These are phyloP conservation scores for Acanthamoeba culbertsoni DNA, from an alignment of 208 protist genomes.

Conservation along the genomic window DNA sequence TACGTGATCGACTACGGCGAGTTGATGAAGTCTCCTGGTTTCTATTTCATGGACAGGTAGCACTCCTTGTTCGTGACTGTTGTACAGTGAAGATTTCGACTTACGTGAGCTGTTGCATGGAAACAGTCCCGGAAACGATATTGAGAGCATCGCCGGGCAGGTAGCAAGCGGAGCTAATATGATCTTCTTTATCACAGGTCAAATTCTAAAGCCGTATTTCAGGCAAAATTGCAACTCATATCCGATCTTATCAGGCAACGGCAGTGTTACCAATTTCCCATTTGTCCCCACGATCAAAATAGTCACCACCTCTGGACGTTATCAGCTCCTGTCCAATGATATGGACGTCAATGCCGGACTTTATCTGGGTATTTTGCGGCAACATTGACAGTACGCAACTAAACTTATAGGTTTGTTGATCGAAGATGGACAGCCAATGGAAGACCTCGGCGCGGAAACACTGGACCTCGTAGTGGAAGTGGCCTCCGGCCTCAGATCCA, in stretches of 20 bases:
- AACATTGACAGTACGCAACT: background rate
- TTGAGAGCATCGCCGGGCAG: constrained; percentile 76
- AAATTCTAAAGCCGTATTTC: too few relatives aligned
- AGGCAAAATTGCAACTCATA: too few relatives aligned
- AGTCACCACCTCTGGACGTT: constrained; percentile 65
- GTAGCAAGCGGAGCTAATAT: constrained; percentile 73
- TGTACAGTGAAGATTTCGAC: too few relatives aligned
- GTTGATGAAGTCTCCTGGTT: constrained; percentile 36
- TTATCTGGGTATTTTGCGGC: background rate
- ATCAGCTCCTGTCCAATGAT: constrained; percentile 69
- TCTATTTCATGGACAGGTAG: constrained; percentile 76
- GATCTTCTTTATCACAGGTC: constrained; percentile 75
- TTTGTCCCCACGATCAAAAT: constrained; percentile 78
- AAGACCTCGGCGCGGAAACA: constrained; percentile 27
- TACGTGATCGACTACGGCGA: constrained; percentile 64
- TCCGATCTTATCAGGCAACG: constrained; percentile 75
- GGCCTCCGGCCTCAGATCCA: background rate
- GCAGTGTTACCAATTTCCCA: constrained; percentile 78
- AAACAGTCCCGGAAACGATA: constrained; percentile 74
- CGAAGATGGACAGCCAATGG: background rate
- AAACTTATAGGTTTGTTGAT: background rate
- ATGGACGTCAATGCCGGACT: constrained; percentile 76
- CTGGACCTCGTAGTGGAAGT: background rate
- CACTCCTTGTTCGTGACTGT: background rate
- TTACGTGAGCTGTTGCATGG: too few relatives aligned